Conservation (phyloP, 106 monocot genomes). For the Dioscorea dumetorum region DNA sequence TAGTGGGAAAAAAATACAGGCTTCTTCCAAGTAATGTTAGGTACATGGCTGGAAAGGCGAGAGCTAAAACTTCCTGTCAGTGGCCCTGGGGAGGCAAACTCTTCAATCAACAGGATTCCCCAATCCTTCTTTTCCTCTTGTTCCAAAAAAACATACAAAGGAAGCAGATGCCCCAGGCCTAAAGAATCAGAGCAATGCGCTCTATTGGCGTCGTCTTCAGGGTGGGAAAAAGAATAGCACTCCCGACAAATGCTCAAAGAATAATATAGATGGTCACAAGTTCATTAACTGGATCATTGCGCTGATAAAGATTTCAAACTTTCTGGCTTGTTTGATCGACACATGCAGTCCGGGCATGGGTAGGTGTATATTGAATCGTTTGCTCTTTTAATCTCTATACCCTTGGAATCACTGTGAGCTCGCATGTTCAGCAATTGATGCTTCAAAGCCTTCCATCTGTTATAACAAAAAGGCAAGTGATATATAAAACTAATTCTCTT, state of each 20-base stretch:
- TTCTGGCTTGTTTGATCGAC: conserved; percentile 61
- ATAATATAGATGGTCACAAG: too few relatives aligned
- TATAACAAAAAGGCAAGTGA: not conserved
- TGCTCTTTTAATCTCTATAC: conserved; percentile 74
- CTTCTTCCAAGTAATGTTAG: too few relatives aligned
- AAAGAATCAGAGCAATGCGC: conserved; percentile 36
- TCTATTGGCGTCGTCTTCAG: conserved; percentile 10
- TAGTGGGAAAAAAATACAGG: too few relatives aligned
- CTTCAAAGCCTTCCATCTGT: conserved; percentile 88
- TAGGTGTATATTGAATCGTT: conserved; percentile 76
- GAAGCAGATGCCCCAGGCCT: conserved; percentile 15
- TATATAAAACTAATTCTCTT: too few relatives aligned
- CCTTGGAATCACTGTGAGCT: conserved; percentile 81
- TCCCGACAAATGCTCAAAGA: conserved; percentile 10
- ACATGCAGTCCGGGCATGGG: conserved; percentile 97
- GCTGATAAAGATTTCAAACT: conserved; percentile 23
- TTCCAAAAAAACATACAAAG: conserved; percentile 13
- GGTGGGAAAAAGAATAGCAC: conserved; percentile 4
- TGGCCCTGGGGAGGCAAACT: too few relatives aligned
- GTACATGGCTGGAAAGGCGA: too few relatives aligned
- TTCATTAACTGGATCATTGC: too few relatives aligned
- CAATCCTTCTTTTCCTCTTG: not conserved
- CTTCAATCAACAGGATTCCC: not conserved
- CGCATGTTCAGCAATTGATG: conserved; percentile 78
- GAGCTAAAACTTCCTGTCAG: too few relatives aligned